A percentile compares a stretch with the other conserved stretches of the same genome.
Evolutionary conservation across 805 yeast genomes (phyloP).

Genomic region (Debaryomyces maramus): DNA sequence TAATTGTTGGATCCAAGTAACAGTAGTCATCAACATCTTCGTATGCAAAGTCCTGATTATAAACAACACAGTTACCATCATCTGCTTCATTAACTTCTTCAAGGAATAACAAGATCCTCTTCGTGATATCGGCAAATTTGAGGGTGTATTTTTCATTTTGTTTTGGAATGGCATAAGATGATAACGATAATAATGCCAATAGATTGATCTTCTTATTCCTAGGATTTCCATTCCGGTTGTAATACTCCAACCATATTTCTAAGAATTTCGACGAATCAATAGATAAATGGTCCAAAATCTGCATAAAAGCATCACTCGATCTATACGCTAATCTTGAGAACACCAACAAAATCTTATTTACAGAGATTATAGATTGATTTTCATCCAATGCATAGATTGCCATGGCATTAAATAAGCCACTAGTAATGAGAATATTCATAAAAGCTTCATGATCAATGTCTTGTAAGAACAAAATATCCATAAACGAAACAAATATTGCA

Average conservation of each 20-base stretch:
- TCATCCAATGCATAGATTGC: constrained; percentile 43
- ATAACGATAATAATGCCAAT: constrained; percentile 57
- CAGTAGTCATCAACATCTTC: constrained; percentile 44
- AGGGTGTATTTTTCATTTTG: constrained; percentile 19
- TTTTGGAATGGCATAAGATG: constrained; percentile 33
- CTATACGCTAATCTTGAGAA: constrained; percentile 37
- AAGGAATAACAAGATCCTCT: constrained; percentile 45
- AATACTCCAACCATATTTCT: constrained; percentile 40
- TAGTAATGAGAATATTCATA: constrained; percentile 33
- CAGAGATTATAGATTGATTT: constrained; percentile 40
- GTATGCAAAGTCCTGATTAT: constrained; percentile 36
- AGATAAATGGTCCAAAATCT: constrained; percentile 29
- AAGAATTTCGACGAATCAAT: constrained; percentile 25
- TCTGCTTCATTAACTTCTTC: constrained; percentile 72
- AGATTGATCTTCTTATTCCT: constrained; percentile 68
- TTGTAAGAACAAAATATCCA: constrained; percentile 51
- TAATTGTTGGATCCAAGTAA: constrained; percentile 41
- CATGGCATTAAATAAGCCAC: constrained; percentile 48
- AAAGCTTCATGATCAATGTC: constrained; percentile 24
- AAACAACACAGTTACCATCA: constrained; percentile 35
- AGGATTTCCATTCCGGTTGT: constrained; percentile 65
- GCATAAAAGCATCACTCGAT: constrained; percentile 35
- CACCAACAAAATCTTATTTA: constrained; percentile 38
- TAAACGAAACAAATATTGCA: constrained; percentile 50
- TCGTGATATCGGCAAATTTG: constrained; percentile 29